phyloP scores from a whole-genome alignment of 1,139 yeast genomes.

The Zygosaccharomyces pseudobailii region DNA sequence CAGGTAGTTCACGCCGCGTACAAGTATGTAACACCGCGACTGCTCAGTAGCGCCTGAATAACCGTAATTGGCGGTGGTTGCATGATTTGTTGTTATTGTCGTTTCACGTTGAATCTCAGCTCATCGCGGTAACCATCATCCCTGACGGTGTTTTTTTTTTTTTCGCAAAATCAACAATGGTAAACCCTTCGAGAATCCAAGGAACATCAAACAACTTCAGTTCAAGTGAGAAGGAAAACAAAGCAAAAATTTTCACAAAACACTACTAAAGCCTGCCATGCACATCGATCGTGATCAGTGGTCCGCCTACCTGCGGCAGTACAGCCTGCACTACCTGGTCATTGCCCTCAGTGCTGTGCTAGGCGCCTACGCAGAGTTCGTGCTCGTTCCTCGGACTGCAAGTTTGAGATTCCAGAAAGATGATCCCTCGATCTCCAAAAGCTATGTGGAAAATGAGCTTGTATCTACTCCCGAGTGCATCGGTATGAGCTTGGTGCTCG shows the following conservation, averaged over 20 bases:
- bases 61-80: constrained; percentile 11
- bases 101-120: not conserved
- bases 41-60: too few species aligned
- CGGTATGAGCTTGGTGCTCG: constrained; percentile 20
- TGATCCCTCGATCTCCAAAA: constrained; percentile 18
- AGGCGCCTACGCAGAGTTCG: constrained; percentile 19
- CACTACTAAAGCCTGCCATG: not conserved
- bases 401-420: constrained; percentile 16
- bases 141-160: not conserved
- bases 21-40: too few species aligned
- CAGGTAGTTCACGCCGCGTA: too few species aligned
- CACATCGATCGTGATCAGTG: constrained; percentile 2
- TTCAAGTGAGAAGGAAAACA: not conserved
- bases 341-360: constrained; percentile 12
- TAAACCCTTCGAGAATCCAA: not conserved
- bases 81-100: not conserved
- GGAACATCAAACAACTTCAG: not conserved
- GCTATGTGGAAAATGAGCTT: constrained; percentile 21
- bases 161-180: not conserved
- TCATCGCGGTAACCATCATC: not conserved
- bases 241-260: not conserved
- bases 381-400: constrained; percentile 18
- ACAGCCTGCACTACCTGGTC: constrained; percentile 9
- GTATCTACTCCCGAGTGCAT: constrained; percentile 23
- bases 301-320: constrained; percentile 6